These are phyloP conservation scores for Cystobasidiaceae sp. DNA, from an alignment of 1,284 basidiomycete genomes.

Conservation along the genomic window DNA sequence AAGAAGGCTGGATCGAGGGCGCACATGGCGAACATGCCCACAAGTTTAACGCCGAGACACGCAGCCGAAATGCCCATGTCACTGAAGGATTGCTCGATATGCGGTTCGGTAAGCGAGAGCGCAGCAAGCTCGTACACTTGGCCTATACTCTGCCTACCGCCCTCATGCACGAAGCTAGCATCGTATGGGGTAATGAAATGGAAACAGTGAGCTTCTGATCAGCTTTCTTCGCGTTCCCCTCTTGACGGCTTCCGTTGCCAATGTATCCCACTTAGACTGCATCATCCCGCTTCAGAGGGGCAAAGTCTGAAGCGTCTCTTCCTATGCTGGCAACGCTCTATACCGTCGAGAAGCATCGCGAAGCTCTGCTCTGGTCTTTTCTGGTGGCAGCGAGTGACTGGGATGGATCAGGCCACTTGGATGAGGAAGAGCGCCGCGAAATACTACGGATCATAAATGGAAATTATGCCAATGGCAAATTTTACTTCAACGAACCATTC, in stretches of 20 bases:
- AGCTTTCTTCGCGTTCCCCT: background rate
- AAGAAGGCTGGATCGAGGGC: background rate
- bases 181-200: background rate
- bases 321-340: background rate
- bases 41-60: background rate
- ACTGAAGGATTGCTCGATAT: background rate
- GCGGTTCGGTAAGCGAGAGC: constrained; percentile 1
- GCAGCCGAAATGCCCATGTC: background rate
- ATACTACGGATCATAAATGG: background rate
- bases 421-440: background rate
- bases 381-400: background rate
- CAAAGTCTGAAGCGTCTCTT: background rate
- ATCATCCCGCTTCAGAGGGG: background rate
- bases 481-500: background rate
- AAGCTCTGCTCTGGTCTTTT: constrained; percentile 13
- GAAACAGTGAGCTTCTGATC: background rate
- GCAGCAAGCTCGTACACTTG: background rate
- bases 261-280: background rate
- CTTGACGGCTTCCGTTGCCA: background rate
- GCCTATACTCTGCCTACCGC: background rate
- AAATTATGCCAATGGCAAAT: background rate
- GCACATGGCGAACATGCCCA: background rate
- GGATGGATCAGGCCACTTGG: background rate
- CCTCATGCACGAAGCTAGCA: background rate
- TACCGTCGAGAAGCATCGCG: background rate